Evolutionary conservation across 495 filamentous ascomycete genomes (phyloP), one percentile per base, ranked within the genome.

Genomic region (Aspergillus conjunctus): DNA sequence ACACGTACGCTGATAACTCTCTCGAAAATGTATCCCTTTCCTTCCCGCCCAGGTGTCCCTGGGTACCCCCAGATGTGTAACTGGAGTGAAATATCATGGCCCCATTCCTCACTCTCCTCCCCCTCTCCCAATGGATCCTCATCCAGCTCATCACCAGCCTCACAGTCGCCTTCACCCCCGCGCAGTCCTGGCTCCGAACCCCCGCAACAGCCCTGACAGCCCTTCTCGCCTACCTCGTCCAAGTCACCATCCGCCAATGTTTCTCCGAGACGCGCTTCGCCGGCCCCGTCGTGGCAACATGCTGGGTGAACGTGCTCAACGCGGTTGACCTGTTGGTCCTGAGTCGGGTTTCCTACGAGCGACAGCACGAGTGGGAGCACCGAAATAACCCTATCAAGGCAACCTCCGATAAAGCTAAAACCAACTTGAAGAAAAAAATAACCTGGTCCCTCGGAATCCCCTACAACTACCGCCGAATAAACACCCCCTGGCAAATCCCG

Each of bases 281-380:
- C 5, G 67, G 62, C 1, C 67, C 67, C 0, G n/a, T 69, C 1
- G 61, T 51, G 3, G 62, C 67, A 3, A 69, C 60, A 50, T 66
- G 67, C 46, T 66, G 64, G 67, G 59, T 69, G 49, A 65, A 63
- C 20, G 67, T 69, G 12, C 41, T 69, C 8, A 69, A 69, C 46
- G 64, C 59, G 21, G 33, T 69, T 8, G 67, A 69, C 20, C 21
- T 69, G 54, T 45, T 69, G 0, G 51, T 67, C 2, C 46, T 69
- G 7, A 65, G 56, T 39, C 67, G 62, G 2, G 62, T 60, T 12
- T 64, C 61, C 1, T 62, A 62, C 50, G 58, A 60, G 1, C 59
- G 54, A 10, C 64, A 69, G 48, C 15, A 50, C 0, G 43, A 54
- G 17, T 66, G 62, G 62, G 58, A 65, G 37, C 30, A 20, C 12